Evolutionary conservation across 805 yeast genomes (phyloP).

Genomic region (Yamadazyma tumulicola): DNA sequence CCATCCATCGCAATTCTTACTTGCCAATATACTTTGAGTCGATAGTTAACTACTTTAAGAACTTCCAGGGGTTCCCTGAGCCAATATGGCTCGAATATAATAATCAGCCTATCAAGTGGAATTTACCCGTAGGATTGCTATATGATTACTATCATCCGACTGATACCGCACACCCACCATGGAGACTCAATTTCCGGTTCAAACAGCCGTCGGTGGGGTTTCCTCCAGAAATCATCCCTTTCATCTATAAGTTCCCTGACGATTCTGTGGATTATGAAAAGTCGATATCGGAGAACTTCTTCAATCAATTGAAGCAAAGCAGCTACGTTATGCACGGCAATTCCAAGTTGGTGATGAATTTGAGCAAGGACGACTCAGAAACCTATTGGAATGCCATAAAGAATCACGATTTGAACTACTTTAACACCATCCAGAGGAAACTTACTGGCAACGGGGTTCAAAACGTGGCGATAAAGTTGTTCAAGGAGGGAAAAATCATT

Average conservation of each 20-base stretch:
- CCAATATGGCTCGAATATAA: slow-evolving; percentile 66
- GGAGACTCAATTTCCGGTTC: slow-evolving; percentile 32
- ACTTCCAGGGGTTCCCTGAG: slow-evolving; percentile 16
- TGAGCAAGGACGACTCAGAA: slow-evolving; percentile 60
- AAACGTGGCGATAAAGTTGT: slow-evolving; percentile 48
- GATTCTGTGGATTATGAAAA: slow-evolving; percentile 20
- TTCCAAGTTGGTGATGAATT: slow-evolving; percentile 75
- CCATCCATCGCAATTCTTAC: slow-evolving; percentile 46
- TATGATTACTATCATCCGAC: slow-evolving; percentile 50
- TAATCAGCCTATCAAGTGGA: slow-evolving; percentile 68
- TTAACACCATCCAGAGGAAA: slow-evolving; percentile 23
- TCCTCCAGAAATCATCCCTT: slow-evolving; percentile 32
- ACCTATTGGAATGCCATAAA: slow-evolving; percentile 53
- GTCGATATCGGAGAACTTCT: slow-evolving; percentile 52
- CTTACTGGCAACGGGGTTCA: slow-evolving; percentile 26
- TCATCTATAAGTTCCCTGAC: slow-evolving; percentile 12
- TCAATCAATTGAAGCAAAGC: slow-evolving; percentile 80
- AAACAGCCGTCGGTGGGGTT: slow-evolving; percentile 14
- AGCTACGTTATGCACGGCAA: slow-evolving; percentile 72
- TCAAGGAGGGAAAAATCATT: slow-evolving; percentile 32
- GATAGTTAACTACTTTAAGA: slow-evolving; percentile 37
- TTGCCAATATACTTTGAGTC: slow-evolving; percentile 41
- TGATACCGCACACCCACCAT: neutral
- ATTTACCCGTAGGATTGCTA: slow-evolving; percentile 67
- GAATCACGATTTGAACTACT: slow-evolving; percentile 26